These are phyloP conservation scores for Noccaea caerulescens DNA, from an alignment of 345 rosid genomes.

Conservation along the genomic window DNA sequence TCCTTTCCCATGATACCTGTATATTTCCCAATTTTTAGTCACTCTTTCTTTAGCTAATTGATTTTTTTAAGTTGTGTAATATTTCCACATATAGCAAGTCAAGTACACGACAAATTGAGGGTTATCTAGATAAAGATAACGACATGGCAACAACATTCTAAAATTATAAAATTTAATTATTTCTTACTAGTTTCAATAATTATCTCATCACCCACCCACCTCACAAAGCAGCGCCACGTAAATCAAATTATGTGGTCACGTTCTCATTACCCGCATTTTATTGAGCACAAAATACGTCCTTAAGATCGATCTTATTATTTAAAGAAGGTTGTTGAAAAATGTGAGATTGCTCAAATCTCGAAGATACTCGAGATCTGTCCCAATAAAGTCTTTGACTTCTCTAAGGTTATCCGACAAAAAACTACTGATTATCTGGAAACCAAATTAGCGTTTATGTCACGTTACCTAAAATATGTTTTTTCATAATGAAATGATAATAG, in stretches of 20 bases:
- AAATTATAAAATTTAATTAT: neutral
- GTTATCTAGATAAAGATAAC: neutral
- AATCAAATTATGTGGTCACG: conserved; percentile 8
- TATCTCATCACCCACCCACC: neutral
- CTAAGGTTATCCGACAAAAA: neutral
- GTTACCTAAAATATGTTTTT: too few relatives aligned
- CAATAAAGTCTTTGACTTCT: conserved; percentile 9
- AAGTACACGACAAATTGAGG: neutral
- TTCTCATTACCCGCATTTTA: too few relatives aligned
- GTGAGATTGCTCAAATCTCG: conserved; percentile 4
- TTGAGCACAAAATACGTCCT: neutral
- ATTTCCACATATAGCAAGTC: neutral
- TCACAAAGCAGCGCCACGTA: conserved; percentile 11
- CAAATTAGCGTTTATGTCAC: too few relatives aligned
- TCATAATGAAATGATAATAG: too few relatives aligned
- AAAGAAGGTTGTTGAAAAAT: conserved; percentile 16
- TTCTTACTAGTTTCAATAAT: neutral
- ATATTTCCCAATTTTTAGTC: neutral
- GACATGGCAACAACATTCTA: conserved; percentile 8
- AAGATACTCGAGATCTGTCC: conserved; percentile 1
- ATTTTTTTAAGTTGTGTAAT: neutral
- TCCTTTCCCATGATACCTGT: conserved; percentile 83
- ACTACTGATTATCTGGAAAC: too few relatives aligned
- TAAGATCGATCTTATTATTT: neutral
- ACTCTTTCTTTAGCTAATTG: neutral